Evolutionary conservation across 805 yeast species (phyloP).

Genomic region (Blastobotrys chiropterorum): DNA sequence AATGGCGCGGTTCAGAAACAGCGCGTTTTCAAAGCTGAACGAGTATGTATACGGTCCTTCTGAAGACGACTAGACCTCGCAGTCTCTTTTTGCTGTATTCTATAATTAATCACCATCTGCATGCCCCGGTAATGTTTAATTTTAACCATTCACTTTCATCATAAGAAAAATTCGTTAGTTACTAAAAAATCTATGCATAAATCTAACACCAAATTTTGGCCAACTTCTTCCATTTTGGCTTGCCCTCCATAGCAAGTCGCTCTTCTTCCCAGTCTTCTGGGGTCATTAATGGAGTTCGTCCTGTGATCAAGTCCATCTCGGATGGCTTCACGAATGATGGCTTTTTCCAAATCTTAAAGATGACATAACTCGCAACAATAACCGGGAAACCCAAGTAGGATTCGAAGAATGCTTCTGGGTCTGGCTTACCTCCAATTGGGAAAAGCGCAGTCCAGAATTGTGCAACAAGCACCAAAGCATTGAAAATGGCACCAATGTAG

Average conservation of each 20-base stretch:
- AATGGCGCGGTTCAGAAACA: background rate
- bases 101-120: too few species aligned
- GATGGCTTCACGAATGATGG: constrained; percentile 39
- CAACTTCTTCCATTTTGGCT: background rate
- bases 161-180: background rate
- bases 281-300: constrained; percentile 32
- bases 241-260: background rate
- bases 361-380: constrained; percentile 38
- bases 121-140: too few species aligned
- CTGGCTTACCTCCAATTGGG: constrained; percentile 44
- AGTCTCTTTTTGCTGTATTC: too few species aligned
- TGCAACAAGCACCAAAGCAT: constrained; percentile 56
- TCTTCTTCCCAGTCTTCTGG: background rate
- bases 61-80: background rate
- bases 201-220: background rate
- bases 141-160: background rate
- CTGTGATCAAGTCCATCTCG: constrained; percentile 56
- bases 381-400: constrained; percentile 46
- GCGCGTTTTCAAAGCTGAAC: background rate
- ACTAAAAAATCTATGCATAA: background rate
- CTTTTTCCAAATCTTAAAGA: constrained; percentile 42
- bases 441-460: constrained; percentile 79
- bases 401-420: constrained; percentile 39
- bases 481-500: constrained; percentile 50
- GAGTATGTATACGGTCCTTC: background rate